Evolutionary conservation across 495 filamentous ascomycete genomes (phyloP).

Genomic region (Hypoxylon trugodes): DNA sequence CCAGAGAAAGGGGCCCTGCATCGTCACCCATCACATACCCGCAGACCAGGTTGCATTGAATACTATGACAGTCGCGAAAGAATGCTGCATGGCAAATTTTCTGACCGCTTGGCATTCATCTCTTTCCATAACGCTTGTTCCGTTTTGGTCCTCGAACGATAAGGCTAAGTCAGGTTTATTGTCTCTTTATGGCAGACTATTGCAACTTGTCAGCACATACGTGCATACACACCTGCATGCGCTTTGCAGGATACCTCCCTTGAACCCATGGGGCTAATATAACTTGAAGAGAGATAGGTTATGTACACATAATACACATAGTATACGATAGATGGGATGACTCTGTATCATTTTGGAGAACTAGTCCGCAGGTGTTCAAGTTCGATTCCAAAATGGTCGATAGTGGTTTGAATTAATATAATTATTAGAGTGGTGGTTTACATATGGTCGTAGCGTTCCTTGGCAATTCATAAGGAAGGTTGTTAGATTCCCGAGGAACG

Average conservation of each 20-base stretch:
- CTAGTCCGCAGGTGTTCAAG: neutral
- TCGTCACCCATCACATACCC: conserved; percentile 27
- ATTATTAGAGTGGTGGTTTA: conserved; percentile 5
- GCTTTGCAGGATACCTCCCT: conserved; percentile 18
- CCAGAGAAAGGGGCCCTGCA: conserved; percentile 27
- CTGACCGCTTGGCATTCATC: conserved; percentile 34
- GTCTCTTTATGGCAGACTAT: conserved; percentile 38
- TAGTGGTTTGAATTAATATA: conserved; percentile 20
- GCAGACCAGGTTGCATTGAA: conserved; percentile 35
- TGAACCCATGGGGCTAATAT: conserved; percentile 26
- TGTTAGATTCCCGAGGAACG: conserved; percentile 39
- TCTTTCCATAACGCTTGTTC: conserved; percentile 34
- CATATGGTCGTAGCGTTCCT: conserved; percentile 15
- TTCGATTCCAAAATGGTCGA: conserved; percentile 2
- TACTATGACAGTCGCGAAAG: conserved; percentile 13
- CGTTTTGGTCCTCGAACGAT: conserved; percentile 32
- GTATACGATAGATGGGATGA: neutral
- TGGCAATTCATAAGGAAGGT: conserved; percentile 33
- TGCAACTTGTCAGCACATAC: conserved; percentile 38
- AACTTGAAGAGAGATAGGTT: neutral
- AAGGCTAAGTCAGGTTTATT: conserved; percentile 37
- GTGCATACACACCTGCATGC: conserved; percentile 34
- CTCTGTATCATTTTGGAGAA: neutral
- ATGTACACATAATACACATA: neutral
- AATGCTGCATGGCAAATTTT: conserved; percentile 20